These are phyloP conservation scores for Casuarina equisetifolia DNA, from an alignment of 306 rosid species.

Conservation along the genomic window DNA sequence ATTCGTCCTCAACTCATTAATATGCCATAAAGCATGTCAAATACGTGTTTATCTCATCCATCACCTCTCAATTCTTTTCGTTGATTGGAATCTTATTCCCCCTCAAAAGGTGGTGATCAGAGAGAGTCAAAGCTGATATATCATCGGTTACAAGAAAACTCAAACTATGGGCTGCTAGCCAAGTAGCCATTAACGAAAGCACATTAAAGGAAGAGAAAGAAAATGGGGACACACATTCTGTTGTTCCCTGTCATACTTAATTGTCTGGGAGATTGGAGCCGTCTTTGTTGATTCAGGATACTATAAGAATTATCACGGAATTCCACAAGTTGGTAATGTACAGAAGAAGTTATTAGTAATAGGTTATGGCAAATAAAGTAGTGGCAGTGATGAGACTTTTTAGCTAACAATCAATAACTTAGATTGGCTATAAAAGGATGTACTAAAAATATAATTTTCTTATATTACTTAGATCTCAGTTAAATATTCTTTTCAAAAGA, in stretches of 20 bases:
- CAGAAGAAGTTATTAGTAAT: background rate
- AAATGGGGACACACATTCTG: constrained; percentile 14
- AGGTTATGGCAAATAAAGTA: too few species aligned
- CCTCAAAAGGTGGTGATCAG: constrained; percentile 6
- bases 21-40: constrained; percentile 29
- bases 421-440: too few species aligned
- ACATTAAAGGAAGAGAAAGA: constrained; percentile 35
- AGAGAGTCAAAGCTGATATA: background rate
- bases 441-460: too few species aligned
- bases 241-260: constrained; percentile 23
- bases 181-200: constrained; percentile 6
- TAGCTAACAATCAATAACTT: too few species aligned
- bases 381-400: too few species aligned
- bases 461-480: too few species aligned
- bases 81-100: constrained; percentile 14
- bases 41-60: background rate
- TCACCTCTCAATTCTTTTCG: constrained; percentile 8
- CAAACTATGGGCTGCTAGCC: constrained; percentile 13
- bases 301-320: background rate
- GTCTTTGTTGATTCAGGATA: too few species aligned
- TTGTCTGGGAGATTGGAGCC: constrained; percentile 22
- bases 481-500: too few species aligned
- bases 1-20: background rate
- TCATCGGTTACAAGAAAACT: constrained; percentile 10
- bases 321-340: background rate